These are phyloP conservation scores for Hylodesmum podocarpum DNA, from an alignment of 306 rosid genomes.

Conservation along the genomic window DNA sequence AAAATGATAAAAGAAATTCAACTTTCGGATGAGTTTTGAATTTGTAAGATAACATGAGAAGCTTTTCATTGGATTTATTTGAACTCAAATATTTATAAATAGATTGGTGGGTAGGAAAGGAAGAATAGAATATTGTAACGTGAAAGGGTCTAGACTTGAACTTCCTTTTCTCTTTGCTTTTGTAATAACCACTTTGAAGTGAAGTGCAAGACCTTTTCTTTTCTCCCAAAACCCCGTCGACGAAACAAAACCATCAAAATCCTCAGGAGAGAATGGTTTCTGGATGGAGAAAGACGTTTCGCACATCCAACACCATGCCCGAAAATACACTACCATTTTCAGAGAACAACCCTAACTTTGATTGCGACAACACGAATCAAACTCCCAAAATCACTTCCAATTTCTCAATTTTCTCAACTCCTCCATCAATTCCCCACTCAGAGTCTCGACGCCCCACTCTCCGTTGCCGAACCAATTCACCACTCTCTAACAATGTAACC, in stretches of 20 bases:
- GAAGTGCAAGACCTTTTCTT: not conserved
- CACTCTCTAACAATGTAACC: slow-evolving; percentile 54
- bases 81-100: not conserved
- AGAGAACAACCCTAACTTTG: slow-evolving; percentile 24
- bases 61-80: not conserved
- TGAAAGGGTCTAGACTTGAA: not conserved
- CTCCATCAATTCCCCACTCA: slow-evolving; percentile 63
- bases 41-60: not conserved
- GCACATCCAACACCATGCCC: slow-evolving; percentile 49
- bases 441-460: slow-evolving; percentile 42
- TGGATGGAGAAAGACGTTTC: slow-evolving; percentile 88
- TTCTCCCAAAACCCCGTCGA: not conserved
- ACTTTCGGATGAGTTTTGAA: not conserved
- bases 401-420: slow-evolving; percentile 68
- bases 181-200: not conserved
- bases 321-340: slow-evolving; percentile 27
- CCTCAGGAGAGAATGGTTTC: slow-evolving; percentile 56
- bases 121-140: not conserved
- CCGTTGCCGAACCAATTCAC: slow-evolving; percentile 63
- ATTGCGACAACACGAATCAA: slow-evolving; percentile 20
- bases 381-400: slow-evolving; percentile 50
- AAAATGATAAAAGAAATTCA: not conserved
- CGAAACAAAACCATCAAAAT: slow-evolving; percentile 1
- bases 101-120: not conserved
- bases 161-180: not conserved